These are phyloP conservation scores for Arabis alpina DNA, from an alignment of 345 rosid species.

Conservation along the genomic window DNA sequence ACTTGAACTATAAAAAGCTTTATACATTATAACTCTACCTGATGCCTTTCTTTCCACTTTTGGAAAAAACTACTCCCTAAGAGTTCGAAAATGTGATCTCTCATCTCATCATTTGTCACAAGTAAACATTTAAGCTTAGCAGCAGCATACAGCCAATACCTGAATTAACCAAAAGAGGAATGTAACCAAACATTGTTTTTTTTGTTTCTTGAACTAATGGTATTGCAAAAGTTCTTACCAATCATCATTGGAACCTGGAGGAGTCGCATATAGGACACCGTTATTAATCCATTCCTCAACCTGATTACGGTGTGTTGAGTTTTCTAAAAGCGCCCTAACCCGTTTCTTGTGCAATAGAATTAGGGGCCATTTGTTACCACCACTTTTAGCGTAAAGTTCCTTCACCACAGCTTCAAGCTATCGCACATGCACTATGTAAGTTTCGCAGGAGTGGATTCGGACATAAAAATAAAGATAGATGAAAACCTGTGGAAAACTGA, in stretches of 20 bases:
- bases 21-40: slow-evolving; percentile 25
- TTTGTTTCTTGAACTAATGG: not conserved
- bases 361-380: slow-evolving; percentile 69
- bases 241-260: slow-evolving; percentile 92
- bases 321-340: slow-evolving; percentile 57
- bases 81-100: slow-evolving; percentile 92
- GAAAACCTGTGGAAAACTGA: slow-evolving; percentile 75
- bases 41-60: slow-evolving; percentile 93
- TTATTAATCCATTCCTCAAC: slow-evolving; percentile 72
- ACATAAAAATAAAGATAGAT: not conserved
- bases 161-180: slow-evolving; percentile 25
- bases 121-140: slow-evolving; percentile 79
- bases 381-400: slow-evolving; percentile 53
- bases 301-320: slow-evolving; percentile 53
- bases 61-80: slow-evolving; percentile 67
- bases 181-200: slow-evolving; percentile 16
- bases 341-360: slow-evolving; percentile 80
- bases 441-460: not conserved
- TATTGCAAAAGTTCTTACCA: slow-evolving; percentile 50
- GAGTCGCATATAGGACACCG: slow-evolving; percentile 69
- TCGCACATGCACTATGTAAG: slow-evolving; percentile 41
- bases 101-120: slow-evolving; percentile 93
- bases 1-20: not conserved
- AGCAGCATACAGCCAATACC: slow-evolving; percentile 95
- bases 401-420: slow-evolving; percentile 88